These are phyloP conservation scores for Hibiscus tridactylites DNA, from an alignment of 345 rosid genomes.

Conservation along the genomic window DNA sequence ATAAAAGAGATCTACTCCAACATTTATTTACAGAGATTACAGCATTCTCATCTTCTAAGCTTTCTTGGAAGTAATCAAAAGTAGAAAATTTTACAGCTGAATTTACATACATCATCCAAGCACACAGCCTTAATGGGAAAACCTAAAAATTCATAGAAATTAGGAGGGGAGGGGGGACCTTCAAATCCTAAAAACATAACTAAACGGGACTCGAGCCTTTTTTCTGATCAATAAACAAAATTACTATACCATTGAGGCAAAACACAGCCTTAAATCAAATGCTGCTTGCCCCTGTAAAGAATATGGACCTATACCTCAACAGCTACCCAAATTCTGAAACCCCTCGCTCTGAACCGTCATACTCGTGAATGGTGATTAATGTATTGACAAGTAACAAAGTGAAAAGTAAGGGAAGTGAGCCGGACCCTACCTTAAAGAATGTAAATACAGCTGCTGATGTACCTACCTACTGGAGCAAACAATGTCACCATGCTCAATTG, in stretches of 20 bases:
- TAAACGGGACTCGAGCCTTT: constrained; percentile 15
- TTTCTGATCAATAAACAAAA: constrained; percentile 34
- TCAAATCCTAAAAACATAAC: constrained; percentile 13
- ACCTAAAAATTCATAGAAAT: not conserved
- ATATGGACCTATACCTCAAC: constrained; percentile 35
- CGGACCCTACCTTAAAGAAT: constrained; percentile 20
- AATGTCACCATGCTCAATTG: constrained; percentile 15
- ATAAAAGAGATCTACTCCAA: constrained; percentile 6
- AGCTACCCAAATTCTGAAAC: constrained; percentile 5
- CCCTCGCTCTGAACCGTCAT: not conserved
- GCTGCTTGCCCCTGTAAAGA: constrained; percentile 59
- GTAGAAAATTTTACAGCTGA: constrained; percentile 27
- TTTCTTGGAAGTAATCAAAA: constrained; percentile 18
- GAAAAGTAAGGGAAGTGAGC: not conserved
- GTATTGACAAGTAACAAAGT: not conserved
- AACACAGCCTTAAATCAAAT: constrained; percentile 13
- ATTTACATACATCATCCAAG: constrained; percentile 22
- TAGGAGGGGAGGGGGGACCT: too few species aligned
- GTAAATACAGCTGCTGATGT: constrained; percentile 14
- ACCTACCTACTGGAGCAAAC: not conserved
- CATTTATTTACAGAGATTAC: constrained; percentile 40
- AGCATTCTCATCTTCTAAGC: constrained; percentile 25
- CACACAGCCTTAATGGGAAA: constrained; percentile 5
- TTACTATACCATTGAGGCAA: constrained; percentile 24
- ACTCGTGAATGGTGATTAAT: not conserved